Conservation (phyloP, 306 rosid species). For the Quercus suber region DNA sequence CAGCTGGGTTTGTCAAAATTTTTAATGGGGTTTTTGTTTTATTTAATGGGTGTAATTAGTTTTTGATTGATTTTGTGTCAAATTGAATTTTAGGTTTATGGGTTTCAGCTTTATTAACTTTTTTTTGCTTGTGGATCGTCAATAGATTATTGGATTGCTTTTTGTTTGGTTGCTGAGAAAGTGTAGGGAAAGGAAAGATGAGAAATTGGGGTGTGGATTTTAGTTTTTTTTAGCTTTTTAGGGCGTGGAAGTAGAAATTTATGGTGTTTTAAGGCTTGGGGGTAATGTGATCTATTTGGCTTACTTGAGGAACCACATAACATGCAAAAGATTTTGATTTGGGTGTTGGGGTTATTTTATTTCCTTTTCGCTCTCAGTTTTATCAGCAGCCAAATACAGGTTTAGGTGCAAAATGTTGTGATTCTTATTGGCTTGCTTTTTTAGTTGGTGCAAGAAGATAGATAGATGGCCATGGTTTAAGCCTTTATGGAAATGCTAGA, state of each 20-base stretch:
- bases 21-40: constrained; percentile 16
- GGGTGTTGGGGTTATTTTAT: neutral
- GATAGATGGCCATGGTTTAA: neutral
- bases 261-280: neutral
- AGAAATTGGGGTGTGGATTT: constrained; percentile 11
- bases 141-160: constrained; percentile 13
- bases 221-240: neutral
- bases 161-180: constrained; percentile 11
- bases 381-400: neutral
- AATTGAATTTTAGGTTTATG: constrained; percentile 28
- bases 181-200: constrained; percentile 8
- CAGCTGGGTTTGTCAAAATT: neutral
- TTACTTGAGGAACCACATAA: constrained; percentile 2
- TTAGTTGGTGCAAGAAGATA: neutral
- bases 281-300: constrained; percentile 10
- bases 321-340: neutral
- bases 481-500: neutral
- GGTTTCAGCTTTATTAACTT: constrained; percentile 14
- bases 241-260: constrained; percentile 18
- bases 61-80: constrained; percentile 28
- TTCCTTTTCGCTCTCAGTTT: too few species aligned
- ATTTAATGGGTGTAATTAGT: neutral
- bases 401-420: neutral
- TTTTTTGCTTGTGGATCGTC: constrained; percentile 14
- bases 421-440: neutral